Evolutionary conservation across 306 rosid genomes (phyloP), one percentile per base, ranked within the genome.

Genomic region (Trifolium dubium): DNA sequence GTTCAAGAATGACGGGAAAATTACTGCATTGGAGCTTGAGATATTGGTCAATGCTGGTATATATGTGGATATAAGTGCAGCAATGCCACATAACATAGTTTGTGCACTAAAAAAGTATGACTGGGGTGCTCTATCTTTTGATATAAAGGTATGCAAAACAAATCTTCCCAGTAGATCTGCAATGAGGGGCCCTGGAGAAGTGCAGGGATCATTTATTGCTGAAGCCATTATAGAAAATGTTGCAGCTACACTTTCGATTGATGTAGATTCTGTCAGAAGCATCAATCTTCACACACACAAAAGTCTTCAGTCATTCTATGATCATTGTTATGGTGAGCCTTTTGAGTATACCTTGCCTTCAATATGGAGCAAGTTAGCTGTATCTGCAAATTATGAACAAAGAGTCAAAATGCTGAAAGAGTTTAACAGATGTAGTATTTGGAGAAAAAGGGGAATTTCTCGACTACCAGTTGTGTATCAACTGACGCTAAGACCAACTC

Each of bases 181-280:
- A 23, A 94, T 94, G 98, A 89, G 98, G 55, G 97, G 73, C 68
- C 97, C 97, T 8, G 98, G 98, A 34, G 94, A 89, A 32, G 80
- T 86, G 67, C 98, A 94, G 70, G 98, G 96, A 72, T 94, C 97
- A 61, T 94, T 64, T 78, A 88, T 94, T 72, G 97, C 97, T 39
- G 98, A 94, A 84, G 91, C 91, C 30, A 76, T 94, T 8, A 85
- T 94, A 30, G 98, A 94, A 80, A 87, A 88, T 63, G 92, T 94
- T 15, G 96, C 98, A 31, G 87, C 91, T 71, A 39, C 83, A 62
- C 96, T 94, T 81, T 85, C 86, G 2, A 58, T 83, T 69, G 92
- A 91, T 71, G 95, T 83, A 53, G 96, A 94, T 82, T 79, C 77
- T 41, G 89, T 94, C 67, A 84, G 98, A 83, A 80, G 77, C 74